phyloP scores from a whole-genome alignment of 108 stramenopile genomes.

The Chaetoceros muelleri region DNA sequence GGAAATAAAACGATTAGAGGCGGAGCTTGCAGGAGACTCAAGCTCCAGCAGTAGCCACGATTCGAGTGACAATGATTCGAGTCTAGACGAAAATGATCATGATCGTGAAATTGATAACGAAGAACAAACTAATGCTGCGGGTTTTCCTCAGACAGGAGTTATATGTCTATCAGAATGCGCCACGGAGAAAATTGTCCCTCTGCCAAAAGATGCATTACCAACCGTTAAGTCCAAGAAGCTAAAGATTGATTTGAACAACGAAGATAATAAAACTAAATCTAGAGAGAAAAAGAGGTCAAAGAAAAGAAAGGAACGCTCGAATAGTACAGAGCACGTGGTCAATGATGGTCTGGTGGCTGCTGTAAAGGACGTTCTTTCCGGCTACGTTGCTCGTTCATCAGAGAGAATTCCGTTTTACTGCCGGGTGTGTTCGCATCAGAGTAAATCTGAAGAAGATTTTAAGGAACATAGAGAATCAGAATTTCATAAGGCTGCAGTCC shows the following conservation, averaged over 20 bases:
- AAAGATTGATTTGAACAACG: slow-evolving; percentile 12
- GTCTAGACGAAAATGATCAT: neutral
- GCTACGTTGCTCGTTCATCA: slow-evolving; percentile 60
- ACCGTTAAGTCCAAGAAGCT: slow-evolving; percentile 11
- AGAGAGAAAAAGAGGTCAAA: slow-evolving; percentile 17
- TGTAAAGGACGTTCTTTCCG: slow-evolving; percentile 65
- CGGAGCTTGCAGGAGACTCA: slow-evolving; percentile 39
- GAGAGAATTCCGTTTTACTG: slow-evolving; percentile 84
- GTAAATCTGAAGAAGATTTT: slow-evolving; percentile 46
- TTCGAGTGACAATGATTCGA: slow-evolving; percentile 16
- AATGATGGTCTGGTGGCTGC: slow-evolving; percentile 50
- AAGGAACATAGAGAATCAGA: slow-evolving; percentile 46
- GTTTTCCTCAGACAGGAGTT: slow-evolving; percentile 17
- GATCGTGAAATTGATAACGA: slow-evolving; percentile 4
- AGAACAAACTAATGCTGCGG: neutral
- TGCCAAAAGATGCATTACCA: slow-evolving; percentile 40
- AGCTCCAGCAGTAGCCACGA: slow-evolving; percentile 16
- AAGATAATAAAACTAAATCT: slow-evolving; percentile 7
- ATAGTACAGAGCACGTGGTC: slow-evolving; percentile 12
- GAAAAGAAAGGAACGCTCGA: slow-evolving; percentile 2
- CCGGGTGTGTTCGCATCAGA: slow-evolving; percentile 74
- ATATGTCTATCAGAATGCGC: slow-evolving; percentile 51
- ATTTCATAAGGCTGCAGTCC: slow-evolving; percentile 63
- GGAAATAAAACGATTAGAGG: slow-evolving; percentile 65
- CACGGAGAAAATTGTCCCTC: slow-evolving; percentile 48